phyloP scores from a whole-genome alignment of 2,329 filamentous ascomycete genomes.

The Aspergillus bombycis region DNA sequence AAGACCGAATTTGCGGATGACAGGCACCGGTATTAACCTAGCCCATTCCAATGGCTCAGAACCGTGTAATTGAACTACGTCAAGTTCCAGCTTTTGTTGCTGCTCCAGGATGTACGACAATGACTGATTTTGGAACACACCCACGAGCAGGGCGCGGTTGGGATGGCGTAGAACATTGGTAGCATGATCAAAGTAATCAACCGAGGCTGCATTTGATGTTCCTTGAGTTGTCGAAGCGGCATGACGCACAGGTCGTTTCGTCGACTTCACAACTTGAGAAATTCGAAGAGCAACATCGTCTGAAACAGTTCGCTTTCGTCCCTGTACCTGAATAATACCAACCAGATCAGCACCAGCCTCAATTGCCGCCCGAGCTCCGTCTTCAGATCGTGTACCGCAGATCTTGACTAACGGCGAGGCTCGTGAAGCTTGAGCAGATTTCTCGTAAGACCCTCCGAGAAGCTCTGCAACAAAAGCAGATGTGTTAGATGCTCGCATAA shows the following conservation, averaged over 20 bases:
- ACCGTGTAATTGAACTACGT: conserved; percentile 91
- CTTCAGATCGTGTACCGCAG: conserved; percentile 83
- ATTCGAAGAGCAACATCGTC: conserved; percentile 80
- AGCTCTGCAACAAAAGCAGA: conserved; percentile 81
- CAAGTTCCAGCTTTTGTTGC: conserved; percentile 74
- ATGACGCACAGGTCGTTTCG: conserved; percentile 32
- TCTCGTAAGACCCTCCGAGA: conserved; percentile 60
- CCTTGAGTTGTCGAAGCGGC: conserved; percentile 18
- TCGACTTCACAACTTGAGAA: conserved; percentile 71
- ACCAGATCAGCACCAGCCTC: conserved; percentile 88
- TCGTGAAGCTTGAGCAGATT: conserved; percentile 22
- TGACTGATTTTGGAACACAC: conserved; percentile 91
- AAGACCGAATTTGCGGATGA: conserved; percentile 83
- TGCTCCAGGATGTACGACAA: conserved; percentile 79
- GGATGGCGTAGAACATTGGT: conserved; percentile 52
- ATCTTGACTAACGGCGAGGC: conserved; percentile 79
- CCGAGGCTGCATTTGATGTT: conserved; percentile 29
- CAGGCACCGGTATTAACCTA: conserved; percentile 83
- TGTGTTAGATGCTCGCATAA: conserved; percentile 89
- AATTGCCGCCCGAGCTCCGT: conserved; percentile 78
- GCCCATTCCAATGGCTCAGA: conserved; percentile 93
- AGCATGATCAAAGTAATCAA: conserved; percentile 72
- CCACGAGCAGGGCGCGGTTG: conserved; percentile 76
- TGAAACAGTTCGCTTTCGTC: conserved; percentile 76
- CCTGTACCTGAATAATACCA: conserved; percentile 87